phyloP scores from a whole-genome alignment of 768 basidiomycete genomes.

The Macrolepiota fuliginosa region DNA sequence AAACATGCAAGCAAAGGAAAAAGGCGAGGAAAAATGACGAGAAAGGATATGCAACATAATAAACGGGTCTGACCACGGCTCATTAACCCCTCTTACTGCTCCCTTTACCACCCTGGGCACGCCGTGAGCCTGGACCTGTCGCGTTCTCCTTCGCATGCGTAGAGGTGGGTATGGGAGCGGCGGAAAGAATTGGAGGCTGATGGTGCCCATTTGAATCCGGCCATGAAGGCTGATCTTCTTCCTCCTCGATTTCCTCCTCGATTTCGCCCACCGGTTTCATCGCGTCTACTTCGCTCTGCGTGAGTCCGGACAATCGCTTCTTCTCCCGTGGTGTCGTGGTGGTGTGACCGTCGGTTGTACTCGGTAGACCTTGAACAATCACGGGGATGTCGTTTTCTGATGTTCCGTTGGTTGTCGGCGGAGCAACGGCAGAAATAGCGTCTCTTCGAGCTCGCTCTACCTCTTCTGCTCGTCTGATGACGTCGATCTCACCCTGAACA shows the following conservation, averaged over 20 bases:
- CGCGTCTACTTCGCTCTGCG: conserved; percentile 41
- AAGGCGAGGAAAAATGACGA: neutral
- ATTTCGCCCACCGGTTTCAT: conserved; percentile 78
- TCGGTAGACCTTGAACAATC: neutral
- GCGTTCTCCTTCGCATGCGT: neutral
- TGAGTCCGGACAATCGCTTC: conserved; percentile 8
- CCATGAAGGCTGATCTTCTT: neutral
- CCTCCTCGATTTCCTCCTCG: neutral
- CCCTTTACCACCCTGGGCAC: neutral
- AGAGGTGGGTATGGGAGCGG: neutral
- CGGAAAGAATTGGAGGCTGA: conserved; percentile 1
- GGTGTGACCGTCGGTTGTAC: conserved; percentile 32
- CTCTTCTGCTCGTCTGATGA: conserved; percentile 64
- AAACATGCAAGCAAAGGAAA: neutral
- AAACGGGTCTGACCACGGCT: neutral
- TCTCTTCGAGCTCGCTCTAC: conserved; percentile 33
- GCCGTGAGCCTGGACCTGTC: neutral
- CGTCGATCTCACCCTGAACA: conserved; percentile 89
- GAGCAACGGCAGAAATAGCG: neutral
- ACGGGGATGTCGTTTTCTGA: neutral
- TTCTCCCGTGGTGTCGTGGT: conserved; percentile 22
- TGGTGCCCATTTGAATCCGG: neutral
- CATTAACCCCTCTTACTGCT: neutral
- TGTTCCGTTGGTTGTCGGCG: conserved; percentile 3
- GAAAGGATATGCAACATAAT: neutral